Evolutionary conservation across 2,329 filamentous ascomycete species (phyloP), one percentile per base, ranked within the genome.

Genomic region (Didymella arachidicola): DNA sequence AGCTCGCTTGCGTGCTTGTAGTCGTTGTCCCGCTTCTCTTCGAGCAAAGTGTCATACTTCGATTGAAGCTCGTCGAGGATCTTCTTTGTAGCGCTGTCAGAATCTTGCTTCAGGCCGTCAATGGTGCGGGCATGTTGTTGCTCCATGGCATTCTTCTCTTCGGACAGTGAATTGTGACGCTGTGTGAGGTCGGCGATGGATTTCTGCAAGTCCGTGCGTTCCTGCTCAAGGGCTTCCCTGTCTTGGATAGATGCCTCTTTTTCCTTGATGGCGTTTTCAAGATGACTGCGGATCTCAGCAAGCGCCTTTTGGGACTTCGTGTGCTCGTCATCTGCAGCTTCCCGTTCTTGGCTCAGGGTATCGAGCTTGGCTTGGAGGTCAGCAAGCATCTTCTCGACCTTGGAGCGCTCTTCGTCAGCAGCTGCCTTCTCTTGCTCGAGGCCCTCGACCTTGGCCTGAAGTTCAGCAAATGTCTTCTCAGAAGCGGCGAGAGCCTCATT

Each of bases 91-190:
- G 63, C 48, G 36, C 61, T 65, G 4, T 73, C 70, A 10, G 70
- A 73, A 8, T 75, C 69, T 36, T 69, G 51, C 55, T 73, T 75
- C 48, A 76, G 45, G 14, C 69, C 61, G 27, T 74, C 70, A 22
- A 77, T 55, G 0, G 71, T 68, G 18, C 64, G 66, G 36, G 49
- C 61, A 26, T 77, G 73, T 4, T 70, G 64, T 32, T 75, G 69
- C 52, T 75, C 69, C 5, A 69, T 70, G 16, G 60, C 51, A 0
- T 65, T 71, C 60, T 72, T 76, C 14, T 75, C 72, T 47, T 69
- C 67, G 6, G 72, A 41, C 0, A 76, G 58, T 19, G 61, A 63
- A 45, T 74, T 69, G 43, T 74, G 66, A 19, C 68, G 69, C 2
- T 67, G 63, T 48, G 74, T 71, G 22, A 77, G 64, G 16, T 75